phyloP scores from a whole-genome alignment of 768 basidiomycete species.

The Inosperma sp. region DNA sequence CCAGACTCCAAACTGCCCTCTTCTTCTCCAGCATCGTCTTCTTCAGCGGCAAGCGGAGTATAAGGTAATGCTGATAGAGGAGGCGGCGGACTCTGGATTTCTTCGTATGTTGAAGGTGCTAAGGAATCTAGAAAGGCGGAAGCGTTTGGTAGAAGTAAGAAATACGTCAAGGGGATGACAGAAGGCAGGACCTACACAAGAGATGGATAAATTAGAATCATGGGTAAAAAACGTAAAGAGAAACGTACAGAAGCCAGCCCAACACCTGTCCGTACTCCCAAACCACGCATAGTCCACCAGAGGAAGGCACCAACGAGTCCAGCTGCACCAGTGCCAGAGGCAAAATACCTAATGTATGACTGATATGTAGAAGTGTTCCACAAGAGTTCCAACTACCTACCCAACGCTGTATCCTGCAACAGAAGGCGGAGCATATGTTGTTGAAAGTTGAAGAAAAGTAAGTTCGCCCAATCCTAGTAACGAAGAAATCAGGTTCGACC shows the following conservation, averaged over 20 bases:
- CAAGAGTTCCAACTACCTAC: conserved; percentile 37
- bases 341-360: conserved; percentile 65
- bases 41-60: conserved; percentile 39
- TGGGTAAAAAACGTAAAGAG: not conserved
- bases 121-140: conserved; percentile 43
- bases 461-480: conserved; percentile 83
- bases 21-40: conserved; percentile 41
- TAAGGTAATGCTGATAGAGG: conserved; percentile 37
- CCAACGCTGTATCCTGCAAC: conserved; percentile 78
- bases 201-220: conserved; percentile 4
- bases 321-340: conserved; percentile 91
- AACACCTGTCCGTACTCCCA: conserved; percentile 82
- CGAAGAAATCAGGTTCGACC: conserved; percentile 2
- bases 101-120: conserved; percentile 36
- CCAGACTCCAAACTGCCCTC: conserved; percentile 32
- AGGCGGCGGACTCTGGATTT: conserved; percentile 28
- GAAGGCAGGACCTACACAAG: conserved; percentile 69
- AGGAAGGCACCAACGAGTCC: conserved; percentile 88
- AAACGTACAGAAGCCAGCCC: conserved; percentile 71
- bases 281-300: conserved; percentile 88
- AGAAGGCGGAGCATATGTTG: conserved; percentile 65
- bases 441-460: conserved; percentile 92
- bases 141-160: conserved; percentile 67
- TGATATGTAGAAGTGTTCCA: not conserved
- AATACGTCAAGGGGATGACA: conserved; percentile 71